Conservation (phyloP, 768 basidiomycete genomes). For the Suillus subaureus region DNA sequence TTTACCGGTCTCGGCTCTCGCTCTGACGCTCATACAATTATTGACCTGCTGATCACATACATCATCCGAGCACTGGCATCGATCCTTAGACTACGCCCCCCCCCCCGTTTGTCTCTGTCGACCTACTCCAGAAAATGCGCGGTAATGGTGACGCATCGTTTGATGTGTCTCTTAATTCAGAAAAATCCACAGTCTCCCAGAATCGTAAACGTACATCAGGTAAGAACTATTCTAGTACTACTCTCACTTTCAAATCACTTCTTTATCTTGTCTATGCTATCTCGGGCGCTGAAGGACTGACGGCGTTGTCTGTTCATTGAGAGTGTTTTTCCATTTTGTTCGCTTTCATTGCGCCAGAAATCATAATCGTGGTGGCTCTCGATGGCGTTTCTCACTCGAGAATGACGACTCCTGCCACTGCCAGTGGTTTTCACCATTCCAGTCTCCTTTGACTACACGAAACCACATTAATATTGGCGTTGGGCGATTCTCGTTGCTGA, state of each 20-base stretch:
- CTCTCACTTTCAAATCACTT: background rate
- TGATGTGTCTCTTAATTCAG: background rate
- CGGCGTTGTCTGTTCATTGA: background rate
- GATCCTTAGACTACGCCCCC: background rate
- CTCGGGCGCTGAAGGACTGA: background rate
- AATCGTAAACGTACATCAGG: conserved; percentile 10
- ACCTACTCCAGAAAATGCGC: conserved; percentile 11
- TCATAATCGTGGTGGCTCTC: background rate
- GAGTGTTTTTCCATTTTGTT: background rate
- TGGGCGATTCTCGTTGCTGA: background rate
- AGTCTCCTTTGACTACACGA: background rate
- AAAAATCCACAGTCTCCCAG: background rate
- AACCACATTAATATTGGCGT: background rate
- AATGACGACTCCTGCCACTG: background rate
- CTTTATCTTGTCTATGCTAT: background rate
- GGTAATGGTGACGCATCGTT: background rate
- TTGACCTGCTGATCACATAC: background rate
- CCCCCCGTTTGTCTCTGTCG: conserved; percentile 1
- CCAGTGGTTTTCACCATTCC: background rate
- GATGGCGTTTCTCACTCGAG: background rate
- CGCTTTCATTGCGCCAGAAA: background rate
- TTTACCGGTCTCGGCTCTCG: background rate
- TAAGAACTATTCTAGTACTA: background rate
- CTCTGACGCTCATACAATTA: background rate
- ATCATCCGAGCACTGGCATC: background rate